Evolutionary conservation across 2,329 filamentous ascomycete genomes (phyloP), one percentile per base, ranked within the genome.

Genomic region (Paracorniculantispora psalliotae): DNA sequence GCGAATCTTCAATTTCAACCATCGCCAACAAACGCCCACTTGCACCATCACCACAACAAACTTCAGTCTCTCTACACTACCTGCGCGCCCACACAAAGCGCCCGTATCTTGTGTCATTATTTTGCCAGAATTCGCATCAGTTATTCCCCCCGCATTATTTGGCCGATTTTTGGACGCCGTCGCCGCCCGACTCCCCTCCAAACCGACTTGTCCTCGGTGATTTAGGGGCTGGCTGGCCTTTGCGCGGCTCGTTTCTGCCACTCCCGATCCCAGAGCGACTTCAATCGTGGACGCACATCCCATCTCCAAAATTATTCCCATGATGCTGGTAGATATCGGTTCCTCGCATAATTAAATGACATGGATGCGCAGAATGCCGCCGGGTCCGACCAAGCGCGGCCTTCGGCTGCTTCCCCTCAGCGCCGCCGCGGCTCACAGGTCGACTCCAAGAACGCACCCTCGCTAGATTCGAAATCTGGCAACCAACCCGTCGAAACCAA

Each of bases 331-430:
- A 77, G 76, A 74, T 76, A 76, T 77, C 72, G 67, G 72, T 70
- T 68, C 69, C 69, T 75, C 72, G 73, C 73, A 70, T 71, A 80
- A 79, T 79, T 84, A 80, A 82, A 83, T 85, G 82, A 79, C 78
- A 85, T 85, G 82, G 82, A 85, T 84, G 82, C 81, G 82, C 82
- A 84, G 77, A 84, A 85, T 85, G 82, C 81, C 80, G 77, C 79
- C 77, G 81, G 82, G 79, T 79, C 80, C 77, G 79, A 81, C 74
- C 80, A 79, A 75, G 79, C 79, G 78, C 84, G 81, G 81, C 80
- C 78, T 72, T 72, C 77, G 73, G 71, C 73, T 73, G 78, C 80
- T 79, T 79, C 79, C 69, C 75, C 79, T 67, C 75, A 76, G 72
- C 75, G 59, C 28, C 59, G 59, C 26, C 48, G 59, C n/a, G 48